Conservation (phyloP, 2,329 filamentous ascomycete species). For the Xylaria multiplex region DNA sequence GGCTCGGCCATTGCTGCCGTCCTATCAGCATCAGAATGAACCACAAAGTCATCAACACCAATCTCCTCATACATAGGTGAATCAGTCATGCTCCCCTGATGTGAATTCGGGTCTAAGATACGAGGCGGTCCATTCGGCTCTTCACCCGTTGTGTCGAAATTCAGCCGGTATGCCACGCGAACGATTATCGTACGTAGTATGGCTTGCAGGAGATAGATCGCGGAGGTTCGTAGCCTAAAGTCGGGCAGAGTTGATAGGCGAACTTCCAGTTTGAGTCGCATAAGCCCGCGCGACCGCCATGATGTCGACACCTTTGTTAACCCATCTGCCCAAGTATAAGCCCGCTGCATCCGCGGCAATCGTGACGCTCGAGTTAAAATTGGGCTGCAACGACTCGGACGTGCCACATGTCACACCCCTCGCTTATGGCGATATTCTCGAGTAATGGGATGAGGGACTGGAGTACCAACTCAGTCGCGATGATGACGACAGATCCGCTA, state of each 20-base stretch:
- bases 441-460: slow-evolving; percentile 29
- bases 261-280: slow-evolving; percentile 17
- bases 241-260: slow-evolving; percentile 7
- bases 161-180: slow-evolving; percentile 20
- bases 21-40: slow-evolving; percentile 23
- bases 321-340: slow-evolving; percentile 24
- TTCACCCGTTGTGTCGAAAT: slow-evolving; percentile 25
- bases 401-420: slow-evolving; percentile 20
- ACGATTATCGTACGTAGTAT: not conserved
- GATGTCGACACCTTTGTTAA: slow-evolving; percentile 23
- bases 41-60: slow-evolving; percentile 29
- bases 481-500: slow-evolving; percentile 7
- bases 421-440: slow-evolving; percentile 10
- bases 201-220: not conserved
- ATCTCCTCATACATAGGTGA: slow-evolving; percentile 23
- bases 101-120: slow-evolving; percentile 16
- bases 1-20: slow-evolving; percentile 24
- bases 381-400: slow-evolving; percentile 13
- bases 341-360: slow-evolving; percentile 25
- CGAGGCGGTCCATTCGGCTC: slow-evolving; percentile 1
- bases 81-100: slow-evolving; percentile 18
- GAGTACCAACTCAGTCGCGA: slow-evolving; percentile 27
- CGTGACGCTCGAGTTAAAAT: slow-evolving; percentile 26
- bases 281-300: slow-evolving; percentile 19
- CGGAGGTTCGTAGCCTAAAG: slow-evolving; percentile 23